A percentile compares a stretch with the other conserved stretches of the same genome.
Evolutionary conservation across 371 early-diverging fungal species (phyloP).

Genomic region (Rhizomucor miehei): DNA sequence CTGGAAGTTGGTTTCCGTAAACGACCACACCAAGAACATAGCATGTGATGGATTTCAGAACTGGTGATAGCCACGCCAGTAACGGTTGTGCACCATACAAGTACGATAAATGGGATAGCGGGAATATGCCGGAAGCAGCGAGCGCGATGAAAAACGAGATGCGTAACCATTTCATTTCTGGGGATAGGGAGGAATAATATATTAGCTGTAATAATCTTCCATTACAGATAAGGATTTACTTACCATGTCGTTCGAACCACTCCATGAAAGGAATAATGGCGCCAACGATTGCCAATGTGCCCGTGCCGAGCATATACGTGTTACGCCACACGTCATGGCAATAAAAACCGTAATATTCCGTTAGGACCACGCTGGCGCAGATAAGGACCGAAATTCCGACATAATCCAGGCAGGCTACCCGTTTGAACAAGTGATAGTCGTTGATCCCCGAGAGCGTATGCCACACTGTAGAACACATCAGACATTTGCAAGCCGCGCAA

Average conservation of each 20-base stretch:
- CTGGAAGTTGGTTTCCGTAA: conserved; percentile 74
- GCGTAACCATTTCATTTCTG: conserved; percentile 38
- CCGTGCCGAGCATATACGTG: conserved; percentile 60
- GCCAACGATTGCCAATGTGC: conserved; percentile 40
- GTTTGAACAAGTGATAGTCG: conserved; percentile 54
- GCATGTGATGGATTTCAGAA: conserved; percentile 38
- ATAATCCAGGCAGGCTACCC: conserved; percentile 74
- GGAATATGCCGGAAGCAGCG: conserved; percentile 64
- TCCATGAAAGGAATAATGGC: conserved; percentile 43
- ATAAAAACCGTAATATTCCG: conserved; percentile 71
- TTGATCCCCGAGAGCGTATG: conserved; percentile 71
- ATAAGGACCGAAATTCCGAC: conserved; percentile 79
- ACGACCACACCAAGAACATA: conserved; percentile 47
- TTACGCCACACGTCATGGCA: conserved; percentile 63
- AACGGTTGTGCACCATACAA: conserved; percentile 55
- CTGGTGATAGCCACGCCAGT: conserved; percentile 40
- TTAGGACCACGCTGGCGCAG: conserved; percentile 61
- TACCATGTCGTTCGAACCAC: conserved; percentile 46
- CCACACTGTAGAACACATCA: conserved; percentile 74
- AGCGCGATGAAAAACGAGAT: conserved; percentile 52
- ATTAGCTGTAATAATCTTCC: neutral
- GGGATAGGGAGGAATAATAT: neutral
- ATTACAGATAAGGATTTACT: neutral
- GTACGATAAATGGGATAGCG: conserved; percentile 54
- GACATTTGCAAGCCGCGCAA: conserved; percentile 64